Conservation (phyloP, 2,329 filamentous ascomycete species). For the Monilinia aucupariae region DNA sequence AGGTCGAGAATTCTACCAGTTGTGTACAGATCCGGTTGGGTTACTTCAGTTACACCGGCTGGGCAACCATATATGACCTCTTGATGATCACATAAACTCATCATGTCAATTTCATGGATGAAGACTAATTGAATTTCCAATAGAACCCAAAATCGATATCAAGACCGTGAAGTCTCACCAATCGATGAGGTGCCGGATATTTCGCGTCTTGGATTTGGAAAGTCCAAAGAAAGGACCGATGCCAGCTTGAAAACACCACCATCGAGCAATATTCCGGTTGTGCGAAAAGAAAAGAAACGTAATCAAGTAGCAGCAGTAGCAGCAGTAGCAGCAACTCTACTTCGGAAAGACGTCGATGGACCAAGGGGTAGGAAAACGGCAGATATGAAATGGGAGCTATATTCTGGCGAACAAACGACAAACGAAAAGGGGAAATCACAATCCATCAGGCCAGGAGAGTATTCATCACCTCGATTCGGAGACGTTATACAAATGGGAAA, state of each 20-base stretch:
- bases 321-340: slow-evolving; percentile 26
- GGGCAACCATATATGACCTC: background rate
- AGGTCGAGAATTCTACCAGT: slow-evolving; percentile 24
- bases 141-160: slow-evolving; percentile 23
- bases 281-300: slow-evolving; percentile 32
- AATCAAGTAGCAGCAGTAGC: slow-evolving; percentile 30
- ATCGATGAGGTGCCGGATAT: slow-evolving; percentile 36
- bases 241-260: slow-evolving; percentile 19
- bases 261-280: slow-evolving; percentile 33
- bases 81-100: background rate
- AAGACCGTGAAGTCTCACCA: slow-evolving; percentile 38
- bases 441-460: slow-evolving; percentile 51
- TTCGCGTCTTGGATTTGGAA: slow-evolving; percentile 23
- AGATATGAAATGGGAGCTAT: slow-evolving; percentile 57
- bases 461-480: slow-evolving; percentile 32
- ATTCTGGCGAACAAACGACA: slow-evolving; percentile 60
- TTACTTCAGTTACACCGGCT: too few species aligned
- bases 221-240: slow-evolving; percentile 10
- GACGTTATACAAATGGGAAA: slow-evolving; percentile 24
- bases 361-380: slow-evolving; percentile 28
- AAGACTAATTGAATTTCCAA: background rate
- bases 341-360: slow-evolving; percentile 27
- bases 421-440: slow-evolving; percentile 49
- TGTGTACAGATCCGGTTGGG: background rate
- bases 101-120: background rate